phyloP scores from a whole-genome alignment of 257 asterid species.

The Petunia axillaris region DNA sequence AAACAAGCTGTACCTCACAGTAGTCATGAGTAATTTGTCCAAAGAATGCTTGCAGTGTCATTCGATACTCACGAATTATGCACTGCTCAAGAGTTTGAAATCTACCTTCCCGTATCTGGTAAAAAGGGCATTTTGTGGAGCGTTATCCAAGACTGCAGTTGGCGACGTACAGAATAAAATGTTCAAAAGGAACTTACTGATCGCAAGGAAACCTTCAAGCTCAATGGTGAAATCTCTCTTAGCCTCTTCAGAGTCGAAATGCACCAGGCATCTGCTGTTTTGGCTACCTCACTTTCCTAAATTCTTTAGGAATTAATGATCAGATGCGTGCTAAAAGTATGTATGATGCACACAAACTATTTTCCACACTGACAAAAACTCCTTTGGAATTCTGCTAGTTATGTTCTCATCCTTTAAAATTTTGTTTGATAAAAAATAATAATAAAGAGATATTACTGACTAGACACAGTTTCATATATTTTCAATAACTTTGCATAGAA shows the following conservation, averaged over 20 bases:
- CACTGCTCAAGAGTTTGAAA: slow-evolving; percentile 85
- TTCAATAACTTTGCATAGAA: not conserved
- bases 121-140: slow-evolving; percentile 19
- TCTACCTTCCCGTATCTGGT: slow-evolving; percentile 89
- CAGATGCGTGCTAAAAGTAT: not conserved
- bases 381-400: not conserved
- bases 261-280: slow-evolving; percentile 69
- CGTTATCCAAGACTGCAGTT: slow-evolving; percentile 5
- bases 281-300: slow-evolving; percentile 76
- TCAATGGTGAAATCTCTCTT: slow-evolving; percentile 75
- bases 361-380: not conserved
- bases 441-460: no score
- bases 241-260: slow-evolving; percentile 67
- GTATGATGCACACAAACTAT: no score
- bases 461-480: not conserved
- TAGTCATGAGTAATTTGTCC: slow-evolving; percentile 66
- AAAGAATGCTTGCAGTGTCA: slow-evolving; percentile 74
- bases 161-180: not conserved
- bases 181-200: slow-evolving; percentile 60
- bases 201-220: slow-evolving; percentile 91
- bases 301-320: not conserved
- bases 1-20: slow-evolving; percentile 55
- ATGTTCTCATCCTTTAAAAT: not conserved
- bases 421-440: not conserved
- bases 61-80: slow-evolving; percentile 82